Base-by-base conservation (phyloP, 1,284 basidiomycete genomes). In the Melampsora larici-populina region DNA sequence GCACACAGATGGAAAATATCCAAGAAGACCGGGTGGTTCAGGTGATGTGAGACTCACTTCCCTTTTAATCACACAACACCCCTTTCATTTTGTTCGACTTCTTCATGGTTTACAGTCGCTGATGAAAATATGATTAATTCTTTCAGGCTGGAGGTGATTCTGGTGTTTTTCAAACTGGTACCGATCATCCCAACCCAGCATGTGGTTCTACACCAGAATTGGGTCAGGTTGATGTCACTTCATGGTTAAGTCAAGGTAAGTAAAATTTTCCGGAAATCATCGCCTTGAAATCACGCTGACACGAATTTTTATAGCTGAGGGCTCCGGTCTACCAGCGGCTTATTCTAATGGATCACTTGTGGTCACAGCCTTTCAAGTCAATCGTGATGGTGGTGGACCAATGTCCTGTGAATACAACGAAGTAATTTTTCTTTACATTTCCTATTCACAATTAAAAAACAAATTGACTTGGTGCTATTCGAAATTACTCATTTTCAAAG, bases 361-460 rank as follows among this genome's bases (percentile, higher is more conserved):
- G 8, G 66, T 49, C 43, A 43, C 40, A 48, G 73, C 40, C 17
- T 76, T 76, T 33, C 73, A 76, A 49, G 73, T 76, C 43, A 76
- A 76, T 24, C 65, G 65, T 7, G 73, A 76, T 33, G 73, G 73
- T 26, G 73, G 65, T 55, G 73, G 73, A 24, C 64, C 64, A 33
- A 76, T 76, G 73, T 60, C n/a, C 26, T 76, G 73, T 40, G 65
- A 68, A 69, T 76, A 68, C 46, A 76, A 55, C 31, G 64, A 68
- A 18, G 73, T 76, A 48, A 13, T 55, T 13, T 13, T 24, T 55
- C 49, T 15, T 21, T 29, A 21, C 11, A n/a, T n/a, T n/a, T n/a
- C n/a, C n/a, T n/a, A n/a, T n/a, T n/a, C n/a, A 21, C 33, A 15
- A 15, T n/a, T n/a, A n/a, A n/a, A n/a, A 18, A n/a, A 21, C 18